Evolutionary conservation across 768 basidiomycete genomes (phyloP), one percentile per base, ranked within the genome.

Genomic region (Heimioporus sp.): DNA sequence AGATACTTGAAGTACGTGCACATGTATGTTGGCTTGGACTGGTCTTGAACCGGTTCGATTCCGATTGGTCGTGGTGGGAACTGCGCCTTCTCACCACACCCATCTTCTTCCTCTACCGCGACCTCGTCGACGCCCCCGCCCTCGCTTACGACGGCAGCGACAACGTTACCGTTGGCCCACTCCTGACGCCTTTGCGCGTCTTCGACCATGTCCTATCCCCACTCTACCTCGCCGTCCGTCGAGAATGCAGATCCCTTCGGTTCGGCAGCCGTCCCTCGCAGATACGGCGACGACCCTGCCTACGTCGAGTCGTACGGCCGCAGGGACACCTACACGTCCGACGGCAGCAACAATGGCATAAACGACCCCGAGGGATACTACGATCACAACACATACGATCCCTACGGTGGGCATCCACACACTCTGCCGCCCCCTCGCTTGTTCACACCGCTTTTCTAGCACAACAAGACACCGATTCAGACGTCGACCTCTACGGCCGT

Each of bases 401-500:
- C 75, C 19, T 88, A 87, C 70, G 79, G 86, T 83, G 52, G 57
- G 78, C 60, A 35, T 11, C 12, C 40, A 28, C 40, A 28, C 16
- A 1, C 35, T 42, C 35, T 61, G 19, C 57, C 43, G 15, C 20
- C 12, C 41, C 15, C 49, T 43, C 60, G 45, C 43, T 55, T 30
- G 46, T 41, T 55, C 28, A 50, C 53, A 30, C 36, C 24, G 24
- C 6, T 5, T 34, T 39, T 34, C 12, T 63, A 90, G 89, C 83
- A 44, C 81, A 83, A 55, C 86, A 80, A 68, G 91, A 93, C 70
- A 91, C 87, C 31, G 91, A 93, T 69, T 92, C 90, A 16, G 91
- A 92, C 57, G 79, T 80, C 47, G 90, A 82, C 65, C 75, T 84
- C 48, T 90, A 91, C 63, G 82, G 77, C 12, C 82, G 83, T 56